A percentile compares a stretch with the other conserved stretches of the same genome.
These are phyloP conservation scores for Chytriomyces confervae DNA, from an alignment of 192 early-diverging fungal genomes.

Conservation along the genomic window DNA sequence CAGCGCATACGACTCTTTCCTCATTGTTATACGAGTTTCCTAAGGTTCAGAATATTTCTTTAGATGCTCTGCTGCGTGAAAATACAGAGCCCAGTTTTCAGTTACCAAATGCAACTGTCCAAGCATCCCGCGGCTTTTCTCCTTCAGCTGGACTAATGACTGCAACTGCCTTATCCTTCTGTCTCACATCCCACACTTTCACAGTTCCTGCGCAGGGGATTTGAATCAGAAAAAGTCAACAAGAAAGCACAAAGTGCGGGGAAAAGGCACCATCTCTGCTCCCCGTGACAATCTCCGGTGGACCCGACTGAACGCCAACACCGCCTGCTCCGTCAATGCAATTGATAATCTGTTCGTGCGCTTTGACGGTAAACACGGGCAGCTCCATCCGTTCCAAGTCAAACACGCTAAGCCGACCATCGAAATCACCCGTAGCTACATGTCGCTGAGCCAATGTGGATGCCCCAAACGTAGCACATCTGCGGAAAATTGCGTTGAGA, in stretches of 20 bases:
- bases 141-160: constrained; percentile 59
- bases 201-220: constrained; percentile 54
- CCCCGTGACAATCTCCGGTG: constrained; percentile 73
- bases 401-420: constrained; percentile 63
- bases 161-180: constrained; percentile 66
- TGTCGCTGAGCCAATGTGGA: constrained; percentile 56
- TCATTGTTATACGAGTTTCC: constrained; percentile 62
- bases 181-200: constrained; percentile 76
- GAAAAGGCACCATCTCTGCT: constrained; percentile 64
- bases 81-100: too few relatives aligned
- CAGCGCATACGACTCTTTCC: constrained; percentile 64
- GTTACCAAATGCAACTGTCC: constrained; percentile 74
- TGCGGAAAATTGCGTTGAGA: constrained; percentile 37
- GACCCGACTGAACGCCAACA: constrained; percentile 39
- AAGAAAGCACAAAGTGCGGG: background rate
- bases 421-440: constrained; percentile 75
- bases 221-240: constrained; percentile 15
- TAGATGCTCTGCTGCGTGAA: background rate
- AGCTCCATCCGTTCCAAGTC: constrained; percentile 65
- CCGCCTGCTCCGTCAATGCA: constrained; percentile 70
- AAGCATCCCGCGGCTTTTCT: constrained; percentile 59
- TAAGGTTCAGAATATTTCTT: background rate
- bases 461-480: constrained; percentile 65
- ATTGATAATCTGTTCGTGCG: constrained; percentile 72
- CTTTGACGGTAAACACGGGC: constrained; percentile 61